phyloP scores from a whole-genome alignment of 352 stramenopile species.

The Globisporangium perplexum region DNA sequence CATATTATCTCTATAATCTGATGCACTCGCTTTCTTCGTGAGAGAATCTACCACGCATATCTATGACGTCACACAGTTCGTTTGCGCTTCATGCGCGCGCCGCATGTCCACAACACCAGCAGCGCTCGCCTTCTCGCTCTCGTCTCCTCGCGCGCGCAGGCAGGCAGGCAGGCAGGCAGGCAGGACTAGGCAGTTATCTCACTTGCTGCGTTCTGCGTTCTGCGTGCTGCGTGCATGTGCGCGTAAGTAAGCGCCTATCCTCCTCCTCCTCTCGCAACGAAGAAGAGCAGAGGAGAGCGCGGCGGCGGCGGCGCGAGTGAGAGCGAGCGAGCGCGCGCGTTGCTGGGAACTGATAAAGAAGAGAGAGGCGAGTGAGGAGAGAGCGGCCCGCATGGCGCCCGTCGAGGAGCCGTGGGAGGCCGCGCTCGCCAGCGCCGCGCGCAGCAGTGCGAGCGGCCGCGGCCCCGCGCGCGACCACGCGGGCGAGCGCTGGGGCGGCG shows the following conservation, averaged over 20 bases:
- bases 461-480: slow-evolving; percentile 12
- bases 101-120: not conserved
- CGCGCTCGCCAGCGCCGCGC: slow-evolving; percentile 2
- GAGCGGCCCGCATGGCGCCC: slow-evolving; percentile 8
- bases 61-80: not conserved
- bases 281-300: not conserved
- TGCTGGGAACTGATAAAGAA: too few relatives aligned
- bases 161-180: too few relatives aligned
- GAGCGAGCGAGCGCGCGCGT: not conserved
- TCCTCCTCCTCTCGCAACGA: too few relatives aligned
- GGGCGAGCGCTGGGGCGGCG: slow-evolving; percentile 39
- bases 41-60: not conserved
- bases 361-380: not conserved
- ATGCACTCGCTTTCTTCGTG: too few relatives aligned
- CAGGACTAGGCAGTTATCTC: too few relatives aligned
- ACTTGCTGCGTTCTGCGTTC: too few relatives aligned
- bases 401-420: slow-evolving; percentile 12
- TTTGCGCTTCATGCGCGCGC: not conserved
- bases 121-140: not conserved
- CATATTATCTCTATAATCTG: not conserved
- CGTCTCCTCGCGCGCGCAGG: too few relatives aligned
- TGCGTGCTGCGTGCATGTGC: not conserved
- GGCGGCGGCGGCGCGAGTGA: not conserved
- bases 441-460: slow-evolving; percentile 1
- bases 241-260: too few relatives aligned